Evolutionary conservation across 441 rosid genomes (phyloP).

Genomic region (Mallotus japonicus): DNA sequence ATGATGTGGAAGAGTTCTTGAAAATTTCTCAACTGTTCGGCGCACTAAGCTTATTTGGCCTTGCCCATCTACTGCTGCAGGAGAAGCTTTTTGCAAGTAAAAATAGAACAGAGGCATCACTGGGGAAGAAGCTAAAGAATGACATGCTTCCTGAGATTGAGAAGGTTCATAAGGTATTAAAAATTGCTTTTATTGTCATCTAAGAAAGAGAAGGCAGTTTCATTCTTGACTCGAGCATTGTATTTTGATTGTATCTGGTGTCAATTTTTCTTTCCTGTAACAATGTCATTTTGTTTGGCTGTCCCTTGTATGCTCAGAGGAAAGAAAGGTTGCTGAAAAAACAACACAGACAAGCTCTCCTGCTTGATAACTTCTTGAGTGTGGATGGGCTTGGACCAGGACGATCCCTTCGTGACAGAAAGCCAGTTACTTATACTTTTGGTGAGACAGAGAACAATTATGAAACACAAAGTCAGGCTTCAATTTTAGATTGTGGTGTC

Average conservation of each 20-base stretch:
- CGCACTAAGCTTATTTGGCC: not conserved
- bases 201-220: not conserved
- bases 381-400: conserved; percentile 85
- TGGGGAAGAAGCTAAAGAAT: conserved; percentile 87
- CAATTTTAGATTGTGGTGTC: not conserved
- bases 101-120: conserved; percentile 80
- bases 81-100: conserved; percentile 83
- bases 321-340: conserved; percentile 91
- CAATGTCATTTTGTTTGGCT: conserved; percentile 7
- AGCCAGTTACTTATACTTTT: conserved; percentile 95
- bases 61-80: conserved; percentile 44
- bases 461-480: not conserved
- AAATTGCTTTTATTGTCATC: conserved; percentile 7
- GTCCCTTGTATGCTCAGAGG: conserved; percentile 50
- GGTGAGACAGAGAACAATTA: conserved; percentile 48
- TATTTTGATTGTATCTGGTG: conserved; percentile 7
- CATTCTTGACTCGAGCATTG: not conserved
- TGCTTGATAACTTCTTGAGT: conserved; percentile 74
- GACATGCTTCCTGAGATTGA: conserved; percentile 98
- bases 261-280: conserved; percentile 16
- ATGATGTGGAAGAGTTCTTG: not conserved
- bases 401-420: conserved; percentile 95
- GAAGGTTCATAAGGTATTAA: conserved; percentile 85
- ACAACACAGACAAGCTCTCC: conserved; percentile 96
- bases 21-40: not conserved